Evolutionary conservation across 1,139 yeast genomes (phyloP), one percentile per base, ranked within the genome.

Genomic region (Nakaseomyces delphensis): DNA sequence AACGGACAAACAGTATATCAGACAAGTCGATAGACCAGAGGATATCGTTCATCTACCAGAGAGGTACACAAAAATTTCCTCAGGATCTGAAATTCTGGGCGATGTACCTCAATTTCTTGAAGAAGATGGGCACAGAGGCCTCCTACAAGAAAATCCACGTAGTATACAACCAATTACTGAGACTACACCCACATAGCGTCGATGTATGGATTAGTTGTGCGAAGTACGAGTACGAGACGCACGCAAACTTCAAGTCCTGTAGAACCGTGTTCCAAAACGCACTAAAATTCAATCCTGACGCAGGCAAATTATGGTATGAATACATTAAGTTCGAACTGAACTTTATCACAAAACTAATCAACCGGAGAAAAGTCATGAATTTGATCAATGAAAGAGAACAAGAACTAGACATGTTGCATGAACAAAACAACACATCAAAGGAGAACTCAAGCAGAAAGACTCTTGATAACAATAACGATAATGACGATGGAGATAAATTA

Each of bases 191-290:
- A n/a, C 74, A 85, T 43, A 84, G 87, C 57, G 76, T 87, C 2
- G 82, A 81, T 54, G 84, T 93, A 11, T 93, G 98, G 98, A 76
- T 91, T 42, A 76, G 87, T 56, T 96, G 96, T 19, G 96, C 97
- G 39, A 85, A 85, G 59, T 87, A 86, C 63, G 97, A 93, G 65
- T 80, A 85, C 55, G 96, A 91, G 55, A 74, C 74, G 35, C 87
- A 91, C 63, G 84, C 91, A 40, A 84, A 87, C 55, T 87, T 95
- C 43, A 78, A 83, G 57, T 93, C 95, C 36, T 93, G 97, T 14
- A 74, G 99, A 64, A 75, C 77, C 10, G 71, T 91, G 38, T 79
- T 89, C 65, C 96, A 89, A 62, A 75, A 85, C 52, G 95, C 83
- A 28, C 69, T 93, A 38, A 73, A 95, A 59, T 82, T 93, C 59